Evolutionary conservation across 1,284 basidiomycete genomes (phyloP).

Genomic region (Sutorius eximius): DNA sequence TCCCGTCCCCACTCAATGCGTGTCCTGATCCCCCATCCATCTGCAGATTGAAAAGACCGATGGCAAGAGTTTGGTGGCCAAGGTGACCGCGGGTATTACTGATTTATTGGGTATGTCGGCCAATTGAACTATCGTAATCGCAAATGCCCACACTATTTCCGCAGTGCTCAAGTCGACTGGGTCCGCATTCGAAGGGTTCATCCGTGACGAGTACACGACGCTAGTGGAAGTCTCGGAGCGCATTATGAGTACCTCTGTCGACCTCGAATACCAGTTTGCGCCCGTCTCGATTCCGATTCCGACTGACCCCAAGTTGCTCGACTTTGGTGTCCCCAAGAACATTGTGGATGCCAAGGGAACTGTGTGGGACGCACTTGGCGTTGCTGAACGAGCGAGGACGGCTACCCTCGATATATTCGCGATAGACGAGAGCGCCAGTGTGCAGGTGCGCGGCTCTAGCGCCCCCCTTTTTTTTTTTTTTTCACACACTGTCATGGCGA

Average conservation of each 20-base stretch:
- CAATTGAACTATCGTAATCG: not conserved
- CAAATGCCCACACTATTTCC: not conserved
- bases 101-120: conserved; percentile 71
- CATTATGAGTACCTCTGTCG: conserved; percentile 86
- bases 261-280: conserved; percentile 67
- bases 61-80: conserved; percentile 61
- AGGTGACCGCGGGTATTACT: conserved; percentile 66
- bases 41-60: conserved; percentile 58
- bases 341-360: conserved; percentile 43
- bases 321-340: conserved; percentile 48
- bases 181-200: conserved; percentile 82
- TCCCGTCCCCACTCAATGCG: not conserved
- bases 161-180: conserved; percentile 89
- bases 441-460: conserved; percentile 61
- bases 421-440: conserved; percentile 84
- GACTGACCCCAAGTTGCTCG: conserved; percentile 47
- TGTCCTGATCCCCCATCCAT: conserved; percentile 1
- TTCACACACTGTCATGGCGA: not conserved
- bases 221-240: conserved; percentile 79
- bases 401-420: conserved; percentile 85
- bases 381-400: conserved; percentile 57
- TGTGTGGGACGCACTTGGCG: conserved; percentile 59
- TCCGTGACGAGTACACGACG: conserved; percentile 88
- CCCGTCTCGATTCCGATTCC: conserved; percentile 49
- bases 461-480: not conserved